These are phyloP conservation scores for Spizellomyces sp. DNA, from an alignment of 192 early-diverging fungal genomes.

Conservation along the genomic window DNA sequence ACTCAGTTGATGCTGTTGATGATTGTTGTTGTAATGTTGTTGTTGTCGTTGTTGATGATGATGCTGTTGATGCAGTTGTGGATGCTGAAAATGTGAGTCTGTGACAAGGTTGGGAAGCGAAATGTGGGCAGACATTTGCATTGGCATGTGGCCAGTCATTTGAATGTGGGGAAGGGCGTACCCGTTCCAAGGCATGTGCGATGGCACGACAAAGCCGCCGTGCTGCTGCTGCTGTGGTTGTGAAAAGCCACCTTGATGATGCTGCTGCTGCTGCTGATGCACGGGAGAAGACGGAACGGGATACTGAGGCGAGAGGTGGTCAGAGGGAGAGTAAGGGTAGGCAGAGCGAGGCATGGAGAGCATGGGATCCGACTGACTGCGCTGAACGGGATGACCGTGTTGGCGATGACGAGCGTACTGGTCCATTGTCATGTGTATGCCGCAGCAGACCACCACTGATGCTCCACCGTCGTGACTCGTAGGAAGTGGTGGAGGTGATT, in stretches of 20 bases:
- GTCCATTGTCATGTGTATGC: conserved; percentile 17
- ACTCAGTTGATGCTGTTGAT: not conserved
- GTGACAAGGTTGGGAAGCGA: not conserved
- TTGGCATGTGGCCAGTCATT: no score
- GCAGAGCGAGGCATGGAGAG: conserved; percentile 31
- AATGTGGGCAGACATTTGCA: no score
- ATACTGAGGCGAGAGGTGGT: conserved; percentile 14
- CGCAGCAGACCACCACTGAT: conserved; percentile 12
- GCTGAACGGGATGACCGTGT: conserved; percentile 20
- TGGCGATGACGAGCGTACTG: conserved; percentile 14
- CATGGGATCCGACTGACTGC: conserved; percentile 29
- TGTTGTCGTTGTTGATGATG: not conserved
- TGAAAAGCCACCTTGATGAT: no score
- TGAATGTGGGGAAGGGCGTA: no score
- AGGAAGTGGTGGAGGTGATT: not conserved
- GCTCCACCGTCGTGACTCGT: not conserved
- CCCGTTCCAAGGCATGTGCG: no score
- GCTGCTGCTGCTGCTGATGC: no score
- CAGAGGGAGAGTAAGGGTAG: conserved; percentile 27
- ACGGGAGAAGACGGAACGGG: not conserved
- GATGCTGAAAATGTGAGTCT: conserved; percentile 10
- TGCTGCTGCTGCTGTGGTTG: no score
- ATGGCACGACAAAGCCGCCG: no score
- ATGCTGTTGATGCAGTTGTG: conserved; percentile 10
- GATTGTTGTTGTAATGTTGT: not conserved